Base-by-base conservation (phyloP, 768 basidiomycete species). In the Termitomyces sp. region DNA sequence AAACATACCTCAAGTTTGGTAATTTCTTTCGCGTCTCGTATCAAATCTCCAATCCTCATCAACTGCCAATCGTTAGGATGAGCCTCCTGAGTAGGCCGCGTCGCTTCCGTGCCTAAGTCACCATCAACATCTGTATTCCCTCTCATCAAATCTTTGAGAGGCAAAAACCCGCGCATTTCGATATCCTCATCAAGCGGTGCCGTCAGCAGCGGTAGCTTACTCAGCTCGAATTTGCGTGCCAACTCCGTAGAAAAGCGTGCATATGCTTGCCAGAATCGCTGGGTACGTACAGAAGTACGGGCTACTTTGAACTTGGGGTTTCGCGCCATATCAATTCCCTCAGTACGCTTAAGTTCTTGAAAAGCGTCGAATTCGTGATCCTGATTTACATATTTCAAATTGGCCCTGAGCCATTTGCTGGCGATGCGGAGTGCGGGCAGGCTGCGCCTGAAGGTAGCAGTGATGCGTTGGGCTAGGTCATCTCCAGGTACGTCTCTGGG, bases 41-140 rank as follows among this genome's bases (percentile, higher is more conserved):
- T 75, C 43, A 97, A 74, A 71, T 97, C 96, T 47, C 83, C 79
- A 57, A 99, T 90, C 62, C 97, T 80, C 92, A 98, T 95, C 44
- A 99, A 73, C 64, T 95, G 91, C 75, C 96, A 94, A 58, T 91
- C 94, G 64, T 99, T 98, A 8, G 97, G 97, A 73, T 98, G 82
- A 36, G 77, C 79, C 60, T 80, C 65, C 33, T 65, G 59, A 18
- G 73, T 65, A 58, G 73, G 63, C 30, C 55, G 51, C 18, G 54
- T 60, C 3, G 53, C 65, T 11, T 62, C 66, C 28, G 60, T 65
- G 28, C 62, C 63, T 43, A 63, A 62, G 28, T 58, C 62, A 7
- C 66, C 68, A 48, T 64, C 68, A 33, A 57, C 66, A 56, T 63
- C 60, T 48, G 52, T 60, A 22, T 13, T 40, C 13, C 73, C 77